Evolutionary conservation across 805 yeast genomes (phyloP).

Genomic region (Nakazawaea anatomiae): DNA sequence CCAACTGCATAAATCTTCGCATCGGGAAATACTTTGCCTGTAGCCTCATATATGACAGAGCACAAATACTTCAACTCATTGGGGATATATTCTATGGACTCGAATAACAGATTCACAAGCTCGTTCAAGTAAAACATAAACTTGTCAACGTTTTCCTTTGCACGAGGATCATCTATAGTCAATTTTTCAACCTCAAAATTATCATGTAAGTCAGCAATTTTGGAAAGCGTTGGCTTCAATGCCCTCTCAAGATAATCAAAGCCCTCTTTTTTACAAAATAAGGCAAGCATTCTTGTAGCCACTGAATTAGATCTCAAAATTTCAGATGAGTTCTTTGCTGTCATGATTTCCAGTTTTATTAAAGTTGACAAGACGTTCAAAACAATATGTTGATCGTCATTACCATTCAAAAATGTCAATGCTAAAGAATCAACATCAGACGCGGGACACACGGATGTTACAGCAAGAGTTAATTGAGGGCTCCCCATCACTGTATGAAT

Average conservation of each 20-base stretch:
- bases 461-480: conserved; percentile 24
- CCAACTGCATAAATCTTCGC: conserved; percentile 73
- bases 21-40: conserved; percentile 57
- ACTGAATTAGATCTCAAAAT: conserved; percentile 77
- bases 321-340: conserved; percentile 59
- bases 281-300: conserved; percentile 69
- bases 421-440: conserved; percentile 69
- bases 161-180: conserved; percentile 28
- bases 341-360: conserved; percentile 55
- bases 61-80: conserved; percentile 68
- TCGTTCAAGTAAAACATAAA: conserved; percentile 53
- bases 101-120: conserved; percentile 53
- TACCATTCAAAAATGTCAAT: conserved; percentile 52
- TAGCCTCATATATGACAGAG: conserved; percentile 51
- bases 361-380: conserved; percentile 45
- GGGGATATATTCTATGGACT: conserved; percentile 57
- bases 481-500: conserved; percentile 9
- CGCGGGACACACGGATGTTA: conserved; percentile 61
- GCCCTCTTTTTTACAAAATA: conserved; percentile 68
- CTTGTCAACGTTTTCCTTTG: conserved; percentile 31
- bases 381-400: conserved; percentile 32
- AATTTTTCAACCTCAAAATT: conserved; percentile 62
- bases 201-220: conserved; percentile 41
- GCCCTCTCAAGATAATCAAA: conserved; percentile 46
- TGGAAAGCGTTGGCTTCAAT: conserved; percentile 51